A percentile compares a stretch with the other conserved stretches of the same genome.
phyloP scores from a whole-genome alignment of 1,284 basidiomycete species.

The Pseudozyma pruni region DNA sequence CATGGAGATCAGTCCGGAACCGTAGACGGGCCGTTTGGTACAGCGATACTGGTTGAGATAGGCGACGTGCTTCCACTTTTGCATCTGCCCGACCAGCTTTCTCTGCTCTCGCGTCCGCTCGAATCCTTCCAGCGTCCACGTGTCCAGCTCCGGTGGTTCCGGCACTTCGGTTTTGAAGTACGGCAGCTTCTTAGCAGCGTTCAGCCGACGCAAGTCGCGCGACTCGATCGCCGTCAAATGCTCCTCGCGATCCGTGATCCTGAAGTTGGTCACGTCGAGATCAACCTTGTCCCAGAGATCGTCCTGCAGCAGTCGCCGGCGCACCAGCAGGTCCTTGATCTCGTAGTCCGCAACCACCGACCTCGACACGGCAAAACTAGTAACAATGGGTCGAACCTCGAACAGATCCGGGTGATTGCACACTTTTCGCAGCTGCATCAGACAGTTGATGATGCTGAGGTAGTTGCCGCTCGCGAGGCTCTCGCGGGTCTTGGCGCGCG shows the following conservation, averaged over 20 bases:
- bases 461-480: constrained; percentile 87
- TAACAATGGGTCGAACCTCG: constrained; percentile 91
- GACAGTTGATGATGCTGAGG: constrained; percentile 86
- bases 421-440: constrained; percentile 83
- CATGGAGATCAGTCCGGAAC: constrained; percentile 63
- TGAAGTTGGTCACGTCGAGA: constrained; percentile 76
- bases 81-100: constrained; percentile 72
- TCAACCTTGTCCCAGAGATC: constrained; percentile 72
- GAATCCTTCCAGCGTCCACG: constrained; percentile 80
- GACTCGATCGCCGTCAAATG: constrained; percentile 71
- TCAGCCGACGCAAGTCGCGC: constrained; percentile 76
- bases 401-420: constrained; percentile 97
- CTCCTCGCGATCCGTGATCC: constrained; percentile 72
- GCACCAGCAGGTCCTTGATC: constrained; percentile 86
- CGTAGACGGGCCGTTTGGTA: constrained; percentile 74
- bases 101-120: constrained; percentile 74
- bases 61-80: constrained; percentile 77
- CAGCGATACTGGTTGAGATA: constrained; percentile 84
- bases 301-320: constrained; percentile 75
- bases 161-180: constrained; percentile 65
- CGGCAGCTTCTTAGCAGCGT: constrained; percentile 78
- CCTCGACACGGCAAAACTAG: constrained; percentile 86
- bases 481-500: constrained; percentile 84
- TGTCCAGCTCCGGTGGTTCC: constrained; percentile 73
- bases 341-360: constrained; percentile 86